Evolutionary conservation across 1,284 basidiomycete genomes (phyloP), one percentile per base, ranked within the genome.

Genomic region (Austroboletus novae-zelandiae): DNA sequence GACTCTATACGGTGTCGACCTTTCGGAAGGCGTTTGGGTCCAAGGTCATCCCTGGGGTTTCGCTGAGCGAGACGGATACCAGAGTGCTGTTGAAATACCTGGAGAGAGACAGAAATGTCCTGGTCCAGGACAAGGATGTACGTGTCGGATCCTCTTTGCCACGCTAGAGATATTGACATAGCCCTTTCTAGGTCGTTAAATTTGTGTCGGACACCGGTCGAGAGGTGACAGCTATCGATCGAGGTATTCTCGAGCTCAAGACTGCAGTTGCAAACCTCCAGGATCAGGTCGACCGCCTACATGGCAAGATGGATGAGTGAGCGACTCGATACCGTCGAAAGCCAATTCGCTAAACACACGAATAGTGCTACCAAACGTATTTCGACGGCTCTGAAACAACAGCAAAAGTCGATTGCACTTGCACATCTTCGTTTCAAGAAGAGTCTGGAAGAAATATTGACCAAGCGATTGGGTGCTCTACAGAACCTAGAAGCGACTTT

Each of bases 361-460:
- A 34, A 5, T 57, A 93, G 91, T 50, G 85, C 79, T 36, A 85
- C 83, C 14, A 71, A 67, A 40, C 88, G 88, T 61, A 85, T 87
- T 9, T 77, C 81, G 18, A 68, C 69, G 6, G 81, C 89, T 3
- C 67, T 98, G 11, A 74, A 75, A 15, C 79, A 80, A 50, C 84
- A 86, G 50, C 86, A 85, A 52, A 91, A 91, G 65, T 64, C 80
- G 1, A 69, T 87, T 2, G 93, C 94, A 0, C 64, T 92, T 34
- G 82, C 80, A 7, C 84, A 91, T 58, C 73, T 98, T 10, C 81
- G 88, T 31, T 84, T 86, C 14, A 84, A 85, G 59, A 96, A 93
- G 64, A 81, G 83, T 46, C 73, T 95, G 5, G 86, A 95, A 60
- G 88, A 89, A 3, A 69, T 95, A 1, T 72, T 95, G 25, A 71